Evolutionary conservation across 2,329 filamentous ascomycete species (phyloP), one percentile per base, ranked within the genome.

Genomic region (Exserohilum turcica): DNA sequence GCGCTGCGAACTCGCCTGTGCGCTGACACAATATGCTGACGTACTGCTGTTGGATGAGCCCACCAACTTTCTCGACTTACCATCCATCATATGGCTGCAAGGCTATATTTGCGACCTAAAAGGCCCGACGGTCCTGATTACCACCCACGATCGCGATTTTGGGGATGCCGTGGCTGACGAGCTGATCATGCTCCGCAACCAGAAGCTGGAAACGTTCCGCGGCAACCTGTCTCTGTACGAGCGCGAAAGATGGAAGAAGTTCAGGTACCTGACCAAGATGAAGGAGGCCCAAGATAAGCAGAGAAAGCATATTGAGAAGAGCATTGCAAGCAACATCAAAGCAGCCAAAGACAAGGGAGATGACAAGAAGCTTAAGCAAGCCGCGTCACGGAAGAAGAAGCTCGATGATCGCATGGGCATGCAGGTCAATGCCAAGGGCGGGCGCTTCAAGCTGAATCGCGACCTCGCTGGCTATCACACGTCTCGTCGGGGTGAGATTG

Each of bases 81-180:
- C 92, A 0, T 90, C 89, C 1, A 92, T 96, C 52, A 84, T 96
- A 50, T 95, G 91, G 90, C 79, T 96, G 1, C 88, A 95, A 67
- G 82, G 82, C 10, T 87, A 92, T 66, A 82, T 96, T 8, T 77
- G 77, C 46, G 78, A 82, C 32, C 76, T 81, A 3, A 81, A 85
- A 16, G 72, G 72, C 0, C 83, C 80, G 0, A 94, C 90, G 0
- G 80, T 94, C 1, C 79, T 95, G 13, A 78, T 94, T 1, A 90
- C 94, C 2, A 94, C 91, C 0, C 91, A 96, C 74, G 91, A 96
- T 71, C 84, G 91, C 13, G 87, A 89, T 60, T 95, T 96, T 67
- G 84, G 88, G 42, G 87, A 91, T 45, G 82, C 86, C 0, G 87
- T 91, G 57, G 91, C 88, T 7, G 81, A 86, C 55, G 89, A 95